These are phyloP conservation scores for Leptographium lundbergii DNA, from an alignment of 2,329 filamentous ascomycete species.

Conservation along the genomic window DNA sequence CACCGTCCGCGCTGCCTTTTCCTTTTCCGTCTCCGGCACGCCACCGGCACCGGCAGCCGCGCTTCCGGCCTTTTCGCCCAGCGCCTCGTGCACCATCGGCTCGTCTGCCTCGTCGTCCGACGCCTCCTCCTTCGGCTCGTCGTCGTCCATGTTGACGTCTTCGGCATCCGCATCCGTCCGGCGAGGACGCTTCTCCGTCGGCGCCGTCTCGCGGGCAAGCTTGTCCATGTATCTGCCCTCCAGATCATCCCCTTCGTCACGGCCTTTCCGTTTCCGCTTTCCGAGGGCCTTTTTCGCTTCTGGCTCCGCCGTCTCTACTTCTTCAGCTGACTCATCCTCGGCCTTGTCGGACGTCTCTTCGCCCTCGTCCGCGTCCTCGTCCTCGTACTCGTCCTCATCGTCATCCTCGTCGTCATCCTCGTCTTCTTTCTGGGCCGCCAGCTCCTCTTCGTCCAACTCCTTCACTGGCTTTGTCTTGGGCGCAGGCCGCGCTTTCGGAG, in stretches of 20 bases:
- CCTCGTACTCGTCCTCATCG: conserved; percentile 14
- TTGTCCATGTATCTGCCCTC: conserved; percentile 59
- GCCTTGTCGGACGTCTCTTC: conserved; percentile 11
- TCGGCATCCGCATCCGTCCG: conserved; percentile 10
- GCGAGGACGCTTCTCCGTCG: conserved; percentile 42
- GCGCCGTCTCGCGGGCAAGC: conserved; percentile 35
- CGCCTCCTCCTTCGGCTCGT: conserved; percentile 22
- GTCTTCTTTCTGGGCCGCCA: conserved; percentile 4
- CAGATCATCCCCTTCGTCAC: conserved; percentile 53
- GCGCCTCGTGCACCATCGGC: conserved; percentile 42
- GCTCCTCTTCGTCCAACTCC: conserved; percentile 4
- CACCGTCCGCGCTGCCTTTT: conserved; percentile 74
- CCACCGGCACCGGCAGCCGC: conserved; percentile 33
- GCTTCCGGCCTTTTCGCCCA: conserved; percentile 7
- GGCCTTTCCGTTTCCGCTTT: conserved; percentile 50
- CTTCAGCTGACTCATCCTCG: conserved; percentile 3
- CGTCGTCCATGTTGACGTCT: conserved; percentile 20
- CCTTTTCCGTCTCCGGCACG: conserved; percentile 14
- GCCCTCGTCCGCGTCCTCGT: conserved; percentile 16
- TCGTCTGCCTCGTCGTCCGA: conserved; percentile 30
- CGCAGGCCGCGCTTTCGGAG: conserved; percentile 1
- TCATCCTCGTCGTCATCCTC: conserved; percentile 1
- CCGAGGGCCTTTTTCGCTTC: conserved; percentile 35
- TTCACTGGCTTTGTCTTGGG: conserved; percentile 2
- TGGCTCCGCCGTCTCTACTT: conserved; percentile 26